Conservation (phyloP, 2,329 filamentous ascomycete genomes). For the Plenodomus tracheiphilus region DNA sequence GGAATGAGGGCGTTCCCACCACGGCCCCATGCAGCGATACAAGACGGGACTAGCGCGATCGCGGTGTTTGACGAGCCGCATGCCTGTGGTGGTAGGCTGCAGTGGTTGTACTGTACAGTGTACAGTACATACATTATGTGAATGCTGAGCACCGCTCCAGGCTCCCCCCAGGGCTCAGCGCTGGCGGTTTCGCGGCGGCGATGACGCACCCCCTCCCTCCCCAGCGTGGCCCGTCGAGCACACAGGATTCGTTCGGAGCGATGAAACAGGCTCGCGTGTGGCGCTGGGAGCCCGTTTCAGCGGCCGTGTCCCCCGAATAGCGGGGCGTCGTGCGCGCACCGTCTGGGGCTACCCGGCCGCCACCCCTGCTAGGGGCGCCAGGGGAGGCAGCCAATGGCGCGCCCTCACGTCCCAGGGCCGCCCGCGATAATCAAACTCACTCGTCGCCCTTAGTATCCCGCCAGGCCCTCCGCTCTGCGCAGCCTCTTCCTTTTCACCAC, state of each 20-base stretch:
- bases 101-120: too few relatives aligned
- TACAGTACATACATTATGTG: too few relatives aligned
- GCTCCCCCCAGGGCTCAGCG: background rate
- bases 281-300: conserved; percentile 22
- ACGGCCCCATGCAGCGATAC: background rate
- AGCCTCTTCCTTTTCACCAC: conserved; percentile 19
- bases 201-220: too few relatives aligned
- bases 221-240: too few relatives aligned
- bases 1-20: background rate
- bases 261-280: conserved; percentile 28
- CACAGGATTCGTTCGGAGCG: conserved; percentile 20
- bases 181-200: conserved; percentile 2
- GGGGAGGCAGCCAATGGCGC: conserved; percentile 22
- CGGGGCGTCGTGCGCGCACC: conserved; percentile 15
- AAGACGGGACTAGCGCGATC: background rate
- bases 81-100: conserved; percentile 9
- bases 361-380: conserved; percentile 10
- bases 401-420: conserved; percentile 1
- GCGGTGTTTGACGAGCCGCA: conserved; percentile 7
- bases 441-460: conserved; percentile 24
- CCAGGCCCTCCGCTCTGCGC: conserved; percentile 15
- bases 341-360: conserved; percentile 2
- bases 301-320: conserved; percentile 15
- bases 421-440: conserved; percentile 29
- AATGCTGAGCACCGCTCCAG: too few relatives aligned